Conservation (phyloP, 2,329 filamentous ascomycete species). For the Delphinella strobiligena region DNA sequence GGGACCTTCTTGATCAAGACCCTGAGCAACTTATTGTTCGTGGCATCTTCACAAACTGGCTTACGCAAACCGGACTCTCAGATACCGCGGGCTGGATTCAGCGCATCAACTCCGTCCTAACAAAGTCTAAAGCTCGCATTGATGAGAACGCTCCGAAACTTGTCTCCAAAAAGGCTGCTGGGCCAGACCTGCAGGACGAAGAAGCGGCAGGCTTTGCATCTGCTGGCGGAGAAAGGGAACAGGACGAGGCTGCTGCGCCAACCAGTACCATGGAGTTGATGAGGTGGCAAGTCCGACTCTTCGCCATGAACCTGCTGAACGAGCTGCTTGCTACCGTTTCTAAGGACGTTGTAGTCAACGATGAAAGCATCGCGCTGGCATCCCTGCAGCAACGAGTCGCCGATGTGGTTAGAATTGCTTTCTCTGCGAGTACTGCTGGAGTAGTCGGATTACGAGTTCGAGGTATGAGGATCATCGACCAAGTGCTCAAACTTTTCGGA, state of each 20-base stretch:
- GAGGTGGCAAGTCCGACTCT: slow-evolving; percentile 90
- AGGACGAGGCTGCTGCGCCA: slow-evolving; percentile 26
- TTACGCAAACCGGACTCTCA: slow-evolving; percentile 72
- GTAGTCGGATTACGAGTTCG: slow-evolving; percentile 83
- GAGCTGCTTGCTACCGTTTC: slow-evolving; percentile 70
- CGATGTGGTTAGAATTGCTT: slow-evolving; percentile 91
- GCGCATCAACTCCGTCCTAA: slow-evolving; percentile 76
- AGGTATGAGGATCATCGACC: slow-evolving; percentile 87
- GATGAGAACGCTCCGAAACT: slow-evolving; percentile 40
- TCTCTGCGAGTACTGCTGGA: slow-evolving; percentile 89
- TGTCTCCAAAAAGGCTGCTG: slow-evolving; percentile 34
- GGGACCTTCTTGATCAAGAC: slow-evolving; percentile 71
- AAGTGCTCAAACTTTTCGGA: slow-evolving; percentile 86
- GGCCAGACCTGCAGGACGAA: slow-evolving; percentile 82
- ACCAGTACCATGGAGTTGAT: slow-evolving; percentile 65
- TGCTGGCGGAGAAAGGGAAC: slow-evolving; percentile 46
- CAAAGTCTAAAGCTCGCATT: slow-evolving; percentile 64
- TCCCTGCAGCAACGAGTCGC: slow-evolving; percentile 74
- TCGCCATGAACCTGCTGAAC: slow-evolving; percentile 79
- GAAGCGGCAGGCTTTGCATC: slow-evolving; percentile 91
- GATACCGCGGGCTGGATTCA: slow-evolving; percentile 81
- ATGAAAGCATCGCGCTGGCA: slow-evolving; percentile 63
- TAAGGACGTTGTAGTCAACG: slow-evolving; percentile 66
- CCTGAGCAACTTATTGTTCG: slow-evolving; percentile 70
- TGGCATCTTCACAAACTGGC: slow-evolving; percentile 84